These are phyloP conservation scores for Trichoderma afroharzianum DNA, from an alignment of 2,329 filamentous ascomycete species.

Conservation along the genomic window DNA sequence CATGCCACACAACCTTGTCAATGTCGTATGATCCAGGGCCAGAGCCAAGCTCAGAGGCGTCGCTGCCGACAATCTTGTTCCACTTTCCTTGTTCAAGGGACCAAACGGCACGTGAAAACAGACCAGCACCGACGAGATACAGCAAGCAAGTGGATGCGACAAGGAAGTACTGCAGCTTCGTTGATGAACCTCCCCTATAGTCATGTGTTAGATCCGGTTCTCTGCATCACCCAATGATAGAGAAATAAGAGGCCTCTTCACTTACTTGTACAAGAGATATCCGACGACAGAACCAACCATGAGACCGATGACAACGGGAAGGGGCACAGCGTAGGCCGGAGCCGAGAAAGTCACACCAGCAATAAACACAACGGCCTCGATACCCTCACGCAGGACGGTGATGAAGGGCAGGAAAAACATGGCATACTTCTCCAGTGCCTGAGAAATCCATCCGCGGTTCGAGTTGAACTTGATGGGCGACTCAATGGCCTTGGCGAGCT, in stretches of 20 bases:
- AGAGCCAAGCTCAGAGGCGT: conserved; percentile 45
- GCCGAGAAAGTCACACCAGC: conserved; percentile 76
- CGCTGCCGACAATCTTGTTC: conserved; percentile 60
- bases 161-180: conserved; percentile 67
- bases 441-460: conserved; percentile 49
- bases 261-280: conserved; percentile 71
- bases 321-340: conserved; percentile 71
- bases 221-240: background rate
- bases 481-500: conserved; percentile 69
- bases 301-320: conserved; percentile 72
- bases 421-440: conserved; percentile 70
- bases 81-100: conserved; percentile 67
- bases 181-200: conserved; percentile 40
- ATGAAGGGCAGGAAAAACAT: conserved; percentile 86
- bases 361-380: conserved; percentile 83
- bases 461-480: conserved; percentile 43
- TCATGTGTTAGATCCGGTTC: background rate
- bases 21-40: conserved; percentile 80
- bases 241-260: background rate
- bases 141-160: conserved; percentile 77
- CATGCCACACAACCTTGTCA: conserved; percentile 73
- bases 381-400: conserved; percentile 80
- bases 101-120: conserved; percentile 77
- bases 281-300: conserved; percentile 64
- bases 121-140: conserved; percentile 77